Evolutionary conservation across 2,329 filamentous ascomycete genomes (phyloP).

Genomic region (Helicocarpus griseus): DNA sequence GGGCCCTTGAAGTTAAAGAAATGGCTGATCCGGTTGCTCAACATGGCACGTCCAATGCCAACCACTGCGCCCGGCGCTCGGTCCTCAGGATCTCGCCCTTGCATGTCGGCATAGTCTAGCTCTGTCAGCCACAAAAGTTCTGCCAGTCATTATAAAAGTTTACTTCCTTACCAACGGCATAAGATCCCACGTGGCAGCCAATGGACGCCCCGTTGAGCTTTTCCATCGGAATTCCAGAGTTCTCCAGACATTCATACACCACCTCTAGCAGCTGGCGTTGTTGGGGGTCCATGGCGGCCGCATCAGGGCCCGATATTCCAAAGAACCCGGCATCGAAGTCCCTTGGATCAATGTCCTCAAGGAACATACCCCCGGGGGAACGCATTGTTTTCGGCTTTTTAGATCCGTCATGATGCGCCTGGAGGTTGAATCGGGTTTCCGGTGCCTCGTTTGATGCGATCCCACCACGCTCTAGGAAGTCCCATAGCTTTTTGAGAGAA

Average conservation of each 20-base stretch:
- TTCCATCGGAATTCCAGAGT: constrained; percentile 10
- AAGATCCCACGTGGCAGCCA: constrained; percentile 3
- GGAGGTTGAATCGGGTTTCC: background rate
- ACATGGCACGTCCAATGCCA: background rate
- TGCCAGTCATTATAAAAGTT: constrained; percentile 1
- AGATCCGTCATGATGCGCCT: background rate
- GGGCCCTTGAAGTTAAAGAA: constrained; percentile 9
- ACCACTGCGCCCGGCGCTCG: background rate
- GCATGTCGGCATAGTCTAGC: background rate
- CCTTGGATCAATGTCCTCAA: constrained; percentile 11
- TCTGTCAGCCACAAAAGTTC: too few relatives aligned
- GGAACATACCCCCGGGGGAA: constrained; percentile 13
- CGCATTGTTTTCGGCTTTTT: constrained; percentile 5
- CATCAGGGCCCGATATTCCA: constrained; percentile 12
- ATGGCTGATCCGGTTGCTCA: constrained; percentile 8
- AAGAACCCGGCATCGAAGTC: constrained; percentile 19
- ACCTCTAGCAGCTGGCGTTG: constrained; percentile 16
- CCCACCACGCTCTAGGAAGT: background rate
- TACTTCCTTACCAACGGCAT: background rate
- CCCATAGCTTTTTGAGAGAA: background rate
- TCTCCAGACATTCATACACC: constrained; percentile 14
- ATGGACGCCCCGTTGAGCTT: constrained; percentile 7
- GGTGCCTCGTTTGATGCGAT: background rate
- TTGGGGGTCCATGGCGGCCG: constrained; percentile 15
- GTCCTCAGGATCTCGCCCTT: background rate